phyloP scores from a whole-genome alignment of 495 filamentous ascomycete genomes.

The Aspergillus indologenus region DNA sequence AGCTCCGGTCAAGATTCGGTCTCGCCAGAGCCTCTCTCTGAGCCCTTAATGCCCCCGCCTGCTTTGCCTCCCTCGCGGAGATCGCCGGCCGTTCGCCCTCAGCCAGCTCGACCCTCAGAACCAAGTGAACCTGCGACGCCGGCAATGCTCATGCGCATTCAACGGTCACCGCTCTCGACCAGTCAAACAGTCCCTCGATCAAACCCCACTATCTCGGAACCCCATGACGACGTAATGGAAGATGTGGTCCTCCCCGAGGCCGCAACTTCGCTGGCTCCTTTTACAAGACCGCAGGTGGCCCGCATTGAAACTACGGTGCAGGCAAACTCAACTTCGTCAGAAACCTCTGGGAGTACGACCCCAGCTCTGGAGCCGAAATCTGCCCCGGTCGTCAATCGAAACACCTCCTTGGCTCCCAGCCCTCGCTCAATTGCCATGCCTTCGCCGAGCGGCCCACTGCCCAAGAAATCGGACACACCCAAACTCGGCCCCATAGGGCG shows the following conservation, averaged over 20 bases:
- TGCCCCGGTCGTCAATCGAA: slow-evolving; percentile 18
- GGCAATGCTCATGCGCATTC: slow-evolving; percentile 77
- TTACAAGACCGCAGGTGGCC: slow-evolving; percentile 34
- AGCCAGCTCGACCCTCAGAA: slow-evolving; percentile 28
- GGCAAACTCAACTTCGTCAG: slow-evolving; percentile 26
- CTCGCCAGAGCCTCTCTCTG: slow-evolving; percentile 66
- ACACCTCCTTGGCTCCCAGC: slow-evolving; percentile 34
- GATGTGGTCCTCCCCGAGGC: slow-evolving; percentile 65
- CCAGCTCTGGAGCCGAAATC: slow-evolving; percentile 32
- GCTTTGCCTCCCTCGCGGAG: slow-evolving; percentile 51
- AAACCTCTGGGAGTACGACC: slow-evolving; percentile 31
- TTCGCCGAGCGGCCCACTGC: slow-evolving; percentile 42
- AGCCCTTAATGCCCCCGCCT: slow-evolving; percentile 70
- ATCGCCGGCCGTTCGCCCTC: slow-evolving; percentile 52
- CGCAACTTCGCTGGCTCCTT: slow-evolving; percentile 34
- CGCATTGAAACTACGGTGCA: slow-evolving; percentile 43
- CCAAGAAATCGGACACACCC: slow-evolving; percentile 40
- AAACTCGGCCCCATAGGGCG: slow-evolving; percentile 29
- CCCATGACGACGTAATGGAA: slow-evolving; percentile 61
- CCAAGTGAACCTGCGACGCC: slow-evolving; percentile 67
- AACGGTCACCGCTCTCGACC: slow-evolving; percentile 37
- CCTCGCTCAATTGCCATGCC: slow-evolving; percentile 39
- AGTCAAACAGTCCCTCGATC: slow-evolving; percentile 30
- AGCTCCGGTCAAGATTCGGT: slow-evolving; percentile 66
- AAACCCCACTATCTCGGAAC: slow-evolving; percentile 20